phyloP scores from a whole-genome alignment of 345 rosid genomes.

The Luvunga scandens region DNA sequence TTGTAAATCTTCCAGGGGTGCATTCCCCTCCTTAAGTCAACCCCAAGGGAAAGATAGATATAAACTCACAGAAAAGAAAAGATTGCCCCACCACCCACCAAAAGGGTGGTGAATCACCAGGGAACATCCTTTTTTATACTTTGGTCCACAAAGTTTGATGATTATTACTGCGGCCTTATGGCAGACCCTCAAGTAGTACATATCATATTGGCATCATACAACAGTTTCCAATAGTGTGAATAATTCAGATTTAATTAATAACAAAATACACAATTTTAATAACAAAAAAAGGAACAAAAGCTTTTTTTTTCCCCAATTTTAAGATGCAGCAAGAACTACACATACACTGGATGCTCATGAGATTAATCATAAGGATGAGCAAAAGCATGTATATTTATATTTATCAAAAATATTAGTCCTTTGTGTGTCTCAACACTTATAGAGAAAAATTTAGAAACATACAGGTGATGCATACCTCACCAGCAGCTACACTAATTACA shows the following conservation, averaged over 20 bases:
- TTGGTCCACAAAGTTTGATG: background rate
- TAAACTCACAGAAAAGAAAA: background rate
- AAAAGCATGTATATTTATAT: background rate
- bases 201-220: background rate
- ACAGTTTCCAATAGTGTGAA: background rate
- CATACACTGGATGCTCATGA: background rate
- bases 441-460: background rate
- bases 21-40: background rate
- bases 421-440: background rate
- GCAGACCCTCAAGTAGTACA: background rate
- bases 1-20: background rate
- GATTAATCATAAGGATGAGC: background rate
- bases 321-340: background rate
- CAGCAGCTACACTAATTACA: slow-evolving; percentile 65
- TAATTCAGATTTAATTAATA: background rate
- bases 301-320: background rate
- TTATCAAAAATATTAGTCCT: background rate
- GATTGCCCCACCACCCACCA: background rate
- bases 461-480: slow-evolving; percentile 59
- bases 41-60: background rate
- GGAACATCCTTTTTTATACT: background rate
- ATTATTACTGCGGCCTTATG: background rate
- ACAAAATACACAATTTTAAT: background rate
- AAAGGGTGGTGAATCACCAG: background rate
- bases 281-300: background rate